Conservation (phyloP, 1,139 yeast genomes). For the Protomyces inouyei region DNA sequence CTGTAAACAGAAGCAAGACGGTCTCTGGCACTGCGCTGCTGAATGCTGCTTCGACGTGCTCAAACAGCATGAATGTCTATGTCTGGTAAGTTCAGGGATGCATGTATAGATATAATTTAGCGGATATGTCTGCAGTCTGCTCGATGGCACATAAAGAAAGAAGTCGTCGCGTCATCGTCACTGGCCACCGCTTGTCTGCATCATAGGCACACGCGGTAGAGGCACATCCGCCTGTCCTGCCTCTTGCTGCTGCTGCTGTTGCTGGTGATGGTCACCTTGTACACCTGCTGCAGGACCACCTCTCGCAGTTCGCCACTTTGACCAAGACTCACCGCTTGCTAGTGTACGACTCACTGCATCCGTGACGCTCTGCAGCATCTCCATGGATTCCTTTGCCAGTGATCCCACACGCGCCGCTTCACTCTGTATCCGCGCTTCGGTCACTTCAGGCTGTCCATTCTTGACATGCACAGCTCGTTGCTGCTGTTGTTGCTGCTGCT, state of each 20-base stretch:
- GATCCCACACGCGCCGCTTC: background rate
- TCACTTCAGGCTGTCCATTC: background rate
- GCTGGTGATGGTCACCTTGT: background rate
- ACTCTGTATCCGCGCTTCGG: background rate
- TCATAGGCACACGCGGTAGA: background rate
- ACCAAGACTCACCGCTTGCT: constrained; percentile 17
- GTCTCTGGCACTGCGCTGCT: background rate
- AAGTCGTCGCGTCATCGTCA: background rate
- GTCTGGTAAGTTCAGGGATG: too few species aligned
- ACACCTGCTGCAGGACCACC: background rate
- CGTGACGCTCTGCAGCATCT: constrained; percentile 16
- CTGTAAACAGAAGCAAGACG: background rate
- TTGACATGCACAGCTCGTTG: background rate
- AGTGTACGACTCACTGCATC: constrained; percentile 16
- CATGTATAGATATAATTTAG: too few species aligned
- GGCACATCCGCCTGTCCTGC: background rate
- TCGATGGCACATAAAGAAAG: background rate
- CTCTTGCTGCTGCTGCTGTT: background rate
- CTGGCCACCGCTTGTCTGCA: background rate
- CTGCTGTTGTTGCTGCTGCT: background rate
- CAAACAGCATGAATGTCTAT: background rate
- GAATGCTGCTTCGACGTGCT: background rate
- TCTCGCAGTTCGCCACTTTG: background rate
- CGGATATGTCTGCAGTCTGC: too few species aligned
- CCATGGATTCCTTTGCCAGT: background rate